Evolutionary conservation across 2,329 filamentous ascomycete genomes (phyloP), one percentile per base, ranked within the genome.

Genomic region (Amauroascus niger): DNA sequence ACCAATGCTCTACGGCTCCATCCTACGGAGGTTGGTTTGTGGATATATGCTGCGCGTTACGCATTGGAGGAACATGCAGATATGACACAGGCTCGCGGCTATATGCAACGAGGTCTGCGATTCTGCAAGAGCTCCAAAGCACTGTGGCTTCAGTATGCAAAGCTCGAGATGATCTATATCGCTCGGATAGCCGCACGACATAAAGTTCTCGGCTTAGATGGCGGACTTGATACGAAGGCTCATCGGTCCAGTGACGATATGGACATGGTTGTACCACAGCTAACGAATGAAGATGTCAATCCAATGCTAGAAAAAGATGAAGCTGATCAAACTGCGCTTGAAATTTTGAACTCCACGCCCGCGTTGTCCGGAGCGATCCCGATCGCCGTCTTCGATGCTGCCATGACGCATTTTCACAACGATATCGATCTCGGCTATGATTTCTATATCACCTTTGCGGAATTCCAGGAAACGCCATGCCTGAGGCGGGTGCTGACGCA

Each of bases 341-440:
- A 85, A 63, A 82, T 81, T 57, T 71, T 86, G 14, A 78, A 79
- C 35, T 74, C 77, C 54, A 91, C 89, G 46, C 89, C 91, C 3
- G 88, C 88, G 8, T 77, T 96, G 58, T 87, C 86, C 56, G 93
- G 93, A n/a, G 93, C 88, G 14, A 95, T 98, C 60, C 90, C 93
- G 1, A 79, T 89, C 53, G 89, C 91, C 37, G 87, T 98, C 46
- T 96, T 95, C 64, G 88, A 95, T 63, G 82, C 88, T 20, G 84
- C 89, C 5, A 82, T 83, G 72, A 88, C 86, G 67, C 84, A 95
- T 62, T 79, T 86, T 50, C 82, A 86, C 59, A 82, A 84, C 66
- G 80, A 79, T 56, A 70, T 82, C 1, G 72, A 75, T 0, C 76
- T 88, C 6, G 88, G 82, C 2, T 82, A 85, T 62, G 73, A 79